These are phyloP conservation scores for Debaryomyces udenii DNA, from an alignment of 1,139 yeast genomes.

Conservation along the genomic window DNA sequence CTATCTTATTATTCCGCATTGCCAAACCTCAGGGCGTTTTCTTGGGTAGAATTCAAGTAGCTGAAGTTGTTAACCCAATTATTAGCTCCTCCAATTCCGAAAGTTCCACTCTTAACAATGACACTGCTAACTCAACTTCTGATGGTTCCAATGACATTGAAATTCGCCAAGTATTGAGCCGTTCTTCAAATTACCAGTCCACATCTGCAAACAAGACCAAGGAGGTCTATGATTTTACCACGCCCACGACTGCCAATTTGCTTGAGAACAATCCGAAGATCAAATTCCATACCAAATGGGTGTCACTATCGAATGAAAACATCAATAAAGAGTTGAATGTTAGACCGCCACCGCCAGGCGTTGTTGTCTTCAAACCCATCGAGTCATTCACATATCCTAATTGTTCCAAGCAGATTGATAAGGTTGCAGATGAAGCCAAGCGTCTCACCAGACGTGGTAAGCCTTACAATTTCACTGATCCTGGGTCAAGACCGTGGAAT, in stretches of 20 bases:
- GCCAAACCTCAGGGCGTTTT: slow-evolving; percentile 84
- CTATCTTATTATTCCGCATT: slow-evolving; percentile 68
- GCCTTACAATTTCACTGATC: slow-evolving; percentile 41
- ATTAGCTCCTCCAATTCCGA: slow-evolving; percentile 26
- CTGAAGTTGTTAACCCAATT: slow-evolving; percentile 67
- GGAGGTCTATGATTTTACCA: slow-evolving; percentile 15
- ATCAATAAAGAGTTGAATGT: slow-evolving; percentile 63
- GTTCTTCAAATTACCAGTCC: slow-evolving; percentile 24
- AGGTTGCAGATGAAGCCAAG: slow-evolving; percentile 69
- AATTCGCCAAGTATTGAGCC: slow-evolving; percentile 46
- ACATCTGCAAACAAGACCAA: slow-evolving; percentile 12
- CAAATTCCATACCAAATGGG: slow-evolving; percentile 73
- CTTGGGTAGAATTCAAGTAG: slow-evolving; percentile 73
- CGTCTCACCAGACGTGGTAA: slow-evolving; percentile 63
- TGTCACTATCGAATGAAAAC: slow-evolving; percentile 63
- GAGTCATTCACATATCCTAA: slow-evolving; percentile 86
- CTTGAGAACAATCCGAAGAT: slow-evolving; percentile 32
- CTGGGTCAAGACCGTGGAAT: slow-evolving; percentile 88
- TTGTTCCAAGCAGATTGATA: slow-evolving; percentile 72
- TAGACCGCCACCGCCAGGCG: slow-evolving; percentile 87
- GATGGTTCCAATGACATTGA: slow-evolving; percentile 35
- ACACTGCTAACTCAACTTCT: slow-evolving; percentile 15
- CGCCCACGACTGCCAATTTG: slow-evolving; percentile 27
- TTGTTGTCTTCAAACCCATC: slow-evolving; percentile 78
- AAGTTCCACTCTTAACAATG: slow-evolving; percentile 3